These are phyloP conservation scores for Penicillium janthinellum DNA, from an alignment of 2,329 filamentous ascomycete genomes.

Conservation along the genomic window DNA sequence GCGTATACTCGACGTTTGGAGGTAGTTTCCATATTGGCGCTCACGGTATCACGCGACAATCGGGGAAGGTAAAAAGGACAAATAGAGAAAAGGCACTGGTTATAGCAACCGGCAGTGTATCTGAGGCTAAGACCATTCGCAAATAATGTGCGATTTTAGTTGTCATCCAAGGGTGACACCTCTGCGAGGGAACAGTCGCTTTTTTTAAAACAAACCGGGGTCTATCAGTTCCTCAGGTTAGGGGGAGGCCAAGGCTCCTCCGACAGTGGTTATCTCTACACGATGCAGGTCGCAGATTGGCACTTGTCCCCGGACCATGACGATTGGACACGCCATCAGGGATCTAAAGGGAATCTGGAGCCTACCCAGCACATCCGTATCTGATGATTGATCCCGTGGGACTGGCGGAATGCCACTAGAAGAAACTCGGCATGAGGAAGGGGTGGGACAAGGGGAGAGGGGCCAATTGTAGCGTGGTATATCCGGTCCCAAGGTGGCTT, in stretches of 20 bases:
- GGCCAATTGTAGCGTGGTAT: neutral
- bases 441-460: neutral
- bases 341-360: neutral
- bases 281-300: neutral
- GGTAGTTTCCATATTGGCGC: constrained; percentile 16
- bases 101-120: neutral
- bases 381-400: neutral
- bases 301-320: constrained; percentile 10
- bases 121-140: neutral
- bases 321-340: constrained; percentile 9
- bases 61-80: neutral
- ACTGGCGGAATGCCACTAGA: constrained; percentile 9
- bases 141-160: neutral
- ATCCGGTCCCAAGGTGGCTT: neutral
- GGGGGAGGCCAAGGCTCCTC: constrained; percentile 2
- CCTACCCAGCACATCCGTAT: constrained; percentile 1
- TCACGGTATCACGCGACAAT: constrained; percentile 1
- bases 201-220: constrained; percentile 13
- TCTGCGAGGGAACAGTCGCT: neutral
- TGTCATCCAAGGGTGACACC: neutral
- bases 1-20: constrained; percentile 15
- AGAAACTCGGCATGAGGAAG: neutral
- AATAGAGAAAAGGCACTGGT: neutral
- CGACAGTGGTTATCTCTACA: constrained; percentile 19
- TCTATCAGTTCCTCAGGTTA: neutral